phyloP scores from a whole-genome alignment of 192 early-diverging fungal species.

The Coemansia sp. region DNA sequence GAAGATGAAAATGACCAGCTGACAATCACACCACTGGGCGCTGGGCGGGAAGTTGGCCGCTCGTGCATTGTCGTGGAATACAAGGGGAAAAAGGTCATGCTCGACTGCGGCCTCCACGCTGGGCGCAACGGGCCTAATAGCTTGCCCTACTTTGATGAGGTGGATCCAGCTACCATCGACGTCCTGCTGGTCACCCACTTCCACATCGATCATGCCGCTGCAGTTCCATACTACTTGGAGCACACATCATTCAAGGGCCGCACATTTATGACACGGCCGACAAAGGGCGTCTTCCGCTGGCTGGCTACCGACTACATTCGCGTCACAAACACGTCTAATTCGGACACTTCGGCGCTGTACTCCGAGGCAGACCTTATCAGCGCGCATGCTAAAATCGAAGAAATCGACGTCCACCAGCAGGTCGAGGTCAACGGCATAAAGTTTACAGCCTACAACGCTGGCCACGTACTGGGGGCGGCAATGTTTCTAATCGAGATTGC shows the following conservation, averaged over 20 bases:
- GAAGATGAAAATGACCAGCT: constrained; percentile 79
- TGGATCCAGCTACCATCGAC: constrained; percentile 87
- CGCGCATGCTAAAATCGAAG: constrained; percentile 87
- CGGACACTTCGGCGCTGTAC: constrained; percentile 80
- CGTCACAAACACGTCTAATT: constrained; percentile 59
- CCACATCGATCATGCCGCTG: constrained; percentile 96
- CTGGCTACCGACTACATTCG: constrained; percentile 91
- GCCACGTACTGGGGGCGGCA: constrained; percentile 96
- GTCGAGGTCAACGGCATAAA: constrained; percentile 92
- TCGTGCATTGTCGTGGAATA: constrained; percentile 90
- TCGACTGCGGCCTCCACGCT: constrained; percentile 96
- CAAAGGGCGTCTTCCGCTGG: constrained; percentile 98
- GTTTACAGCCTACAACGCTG: constrained; percentile 96
- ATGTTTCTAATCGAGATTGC: constrained; percentile 95
- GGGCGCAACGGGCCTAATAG: constrained; percentile 86
- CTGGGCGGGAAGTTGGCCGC: constrained; percentile 96
- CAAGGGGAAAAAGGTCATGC: constrained; percentile 95
- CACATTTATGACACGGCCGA: constrained; percentile 99
- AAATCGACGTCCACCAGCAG: constrained; percentile 94
- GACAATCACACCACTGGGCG: constrained; percentile 89
- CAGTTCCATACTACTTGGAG: constrained; percentile 94
- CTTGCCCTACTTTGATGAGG: constrained; percentile 92
- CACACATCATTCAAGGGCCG: constrained; percentile 95
- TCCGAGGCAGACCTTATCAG: constrained; percentile 82
- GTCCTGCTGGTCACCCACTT: constrained; percentile 92